Evolutionary conservation across 1,284 basidiomycete species (phyloP).

Genomic region (Puccinia triticina): DNA sequence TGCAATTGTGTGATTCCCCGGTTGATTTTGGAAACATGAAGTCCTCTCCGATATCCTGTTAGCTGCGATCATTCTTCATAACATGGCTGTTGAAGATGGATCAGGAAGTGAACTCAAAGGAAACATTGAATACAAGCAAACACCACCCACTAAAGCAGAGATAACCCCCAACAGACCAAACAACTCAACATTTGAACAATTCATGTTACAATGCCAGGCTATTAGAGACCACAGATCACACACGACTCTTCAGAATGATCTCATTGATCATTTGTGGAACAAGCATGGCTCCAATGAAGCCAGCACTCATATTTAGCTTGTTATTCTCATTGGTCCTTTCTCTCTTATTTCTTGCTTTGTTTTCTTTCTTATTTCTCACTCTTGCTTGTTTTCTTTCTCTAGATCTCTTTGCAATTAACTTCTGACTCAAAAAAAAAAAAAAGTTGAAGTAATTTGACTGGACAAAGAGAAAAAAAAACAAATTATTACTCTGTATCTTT

Average conservation of each 20-base stretch:
- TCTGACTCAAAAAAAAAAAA: too few relatives aligned
- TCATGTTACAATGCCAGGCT: background rate
- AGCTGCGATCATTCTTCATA: background rate
- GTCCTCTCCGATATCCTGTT: background rate
- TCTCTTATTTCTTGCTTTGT: too few relatives aligned
- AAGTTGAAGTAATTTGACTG: too few relatives aligned
- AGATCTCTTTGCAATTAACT: too few relatives aligned
- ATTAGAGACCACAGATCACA: background rate
- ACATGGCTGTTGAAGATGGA: background rate
- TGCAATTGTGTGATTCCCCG: background rate
- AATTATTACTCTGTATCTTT: too few relatives aligned
- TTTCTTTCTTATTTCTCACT: too few relatives aligned
- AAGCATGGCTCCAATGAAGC: background rate
- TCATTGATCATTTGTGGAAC: background rate
- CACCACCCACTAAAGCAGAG: background rate
- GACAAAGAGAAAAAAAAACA: too few relatives aligned
- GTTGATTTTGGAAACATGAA: background rate
- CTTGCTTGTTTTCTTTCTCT: too few relatives aligned
- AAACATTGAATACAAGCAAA: background rate
- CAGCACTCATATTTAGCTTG: too few relatives aligned
- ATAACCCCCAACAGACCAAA: background rate
- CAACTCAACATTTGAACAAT: background rate
- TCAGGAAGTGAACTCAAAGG: background rate
- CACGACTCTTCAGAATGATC: background rate
- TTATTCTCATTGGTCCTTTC: too few relatives aligned